These are phyloP conservation scores for Solanum sitiens DNA, from an alignment of 257 asterid genomes.

Conservation along the genomic window DNA sequence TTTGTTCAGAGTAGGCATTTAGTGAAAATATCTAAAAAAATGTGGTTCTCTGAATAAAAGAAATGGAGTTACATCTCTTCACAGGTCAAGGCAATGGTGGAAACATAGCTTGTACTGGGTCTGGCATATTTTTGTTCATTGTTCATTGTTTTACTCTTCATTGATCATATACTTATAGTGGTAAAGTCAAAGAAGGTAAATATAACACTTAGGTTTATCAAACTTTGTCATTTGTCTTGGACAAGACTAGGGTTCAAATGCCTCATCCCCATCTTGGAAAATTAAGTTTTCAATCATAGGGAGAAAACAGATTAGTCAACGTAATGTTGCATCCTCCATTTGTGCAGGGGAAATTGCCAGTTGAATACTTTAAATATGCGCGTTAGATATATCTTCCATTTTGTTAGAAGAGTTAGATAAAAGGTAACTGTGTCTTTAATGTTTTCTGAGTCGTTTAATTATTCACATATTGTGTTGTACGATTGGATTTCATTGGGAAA, in stretches of 20 bases:
- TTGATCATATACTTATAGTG: background rate
- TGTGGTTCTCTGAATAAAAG: background rate
- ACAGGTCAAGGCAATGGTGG: background rate
- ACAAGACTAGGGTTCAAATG: background rate
- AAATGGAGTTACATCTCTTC: background rate
- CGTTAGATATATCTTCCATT: background rate
- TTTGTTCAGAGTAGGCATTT: background rate
- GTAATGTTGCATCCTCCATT: background rate
- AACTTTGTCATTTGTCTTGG: background rate
- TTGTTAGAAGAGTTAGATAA: background rate
- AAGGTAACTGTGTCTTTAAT: background rate
- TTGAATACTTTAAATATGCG: background rate
- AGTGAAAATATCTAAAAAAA: background rate
- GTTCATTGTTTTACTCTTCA: background rate
- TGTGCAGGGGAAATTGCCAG: background rate
- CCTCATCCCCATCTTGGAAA: background rate
- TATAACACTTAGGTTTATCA: background rate
- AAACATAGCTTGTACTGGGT: background rate
- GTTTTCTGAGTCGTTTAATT: background rate
- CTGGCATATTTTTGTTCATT: background rate
- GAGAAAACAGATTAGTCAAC: background rate
- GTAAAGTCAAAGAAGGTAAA: background rate
- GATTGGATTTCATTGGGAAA: background rate
- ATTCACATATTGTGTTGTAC: background rate
- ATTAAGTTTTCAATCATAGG: background rate